phyloP scores from a whole-genome alignment of 2,329 filamentous ascomycete species.

The Ophioceras dolichostomum region DNA sequence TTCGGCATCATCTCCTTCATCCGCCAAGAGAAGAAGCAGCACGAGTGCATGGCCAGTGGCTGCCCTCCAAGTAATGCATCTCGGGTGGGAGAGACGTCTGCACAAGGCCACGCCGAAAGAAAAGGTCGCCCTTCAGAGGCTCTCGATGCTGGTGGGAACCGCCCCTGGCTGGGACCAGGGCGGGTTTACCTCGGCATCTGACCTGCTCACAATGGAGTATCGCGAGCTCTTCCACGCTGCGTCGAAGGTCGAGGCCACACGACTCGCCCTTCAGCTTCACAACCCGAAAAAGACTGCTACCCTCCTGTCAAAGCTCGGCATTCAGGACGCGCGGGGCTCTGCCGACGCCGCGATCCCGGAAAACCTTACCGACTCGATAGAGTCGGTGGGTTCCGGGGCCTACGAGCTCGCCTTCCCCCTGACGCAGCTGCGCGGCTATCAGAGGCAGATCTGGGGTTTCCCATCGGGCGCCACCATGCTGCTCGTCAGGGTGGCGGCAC shows the following conservation, averaged over 20 bases:
- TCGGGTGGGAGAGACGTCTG: background rate
- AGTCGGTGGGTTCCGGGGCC: slow-evolving; percentile 7
- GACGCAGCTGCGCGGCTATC: slow-evolving; percentile 6
- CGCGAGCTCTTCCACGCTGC: slow-evolving; percentile 6
- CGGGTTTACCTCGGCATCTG: slow-evolving; percentile 4
- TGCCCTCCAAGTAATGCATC: background rate
- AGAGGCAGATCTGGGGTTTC: slow-evolving; percentile 8
- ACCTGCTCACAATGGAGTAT: slow-evolving; percentile 7
- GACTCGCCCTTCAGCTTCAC: slow-evolving; percentile 6
- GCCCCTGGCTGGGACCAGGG: background rate
- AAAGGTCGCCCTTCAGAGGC: no score
- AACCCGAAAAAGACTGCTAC: slow-evolving; percentile 3
- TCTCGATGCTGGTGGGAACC: background rate
- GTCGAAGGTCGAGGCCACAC: slow-evolving; percentile 6
- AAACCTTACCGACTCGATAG: slow-evolving; percentile 8
- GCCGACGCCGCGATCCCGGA: slow-evolving; percentile 8
- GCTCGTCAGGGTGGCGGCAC: slow-evolving; percentile 9
- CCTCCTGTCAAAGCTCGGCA: slow-evolving; percentile 6
- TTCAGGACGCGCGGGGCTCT: slow-evolving; percentile 6
- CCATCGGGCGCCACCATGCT: slow-evolving; percentile 7
- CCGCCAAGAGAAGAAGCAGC: no score
- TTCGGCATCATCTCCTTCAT: no score
- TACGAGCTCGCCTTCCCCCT: slow-evolving; percentile 14
- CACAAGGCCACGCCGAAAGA: no score
- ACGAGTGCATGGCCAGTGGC: background rate